A percentile compares a stretch with the other conserved stretches of the same genome.
These are phyloP conservation scores for Annona squamosa DNA, from an alignment of 164 flowering plant species.

Conservation along the genomic window DNA sequence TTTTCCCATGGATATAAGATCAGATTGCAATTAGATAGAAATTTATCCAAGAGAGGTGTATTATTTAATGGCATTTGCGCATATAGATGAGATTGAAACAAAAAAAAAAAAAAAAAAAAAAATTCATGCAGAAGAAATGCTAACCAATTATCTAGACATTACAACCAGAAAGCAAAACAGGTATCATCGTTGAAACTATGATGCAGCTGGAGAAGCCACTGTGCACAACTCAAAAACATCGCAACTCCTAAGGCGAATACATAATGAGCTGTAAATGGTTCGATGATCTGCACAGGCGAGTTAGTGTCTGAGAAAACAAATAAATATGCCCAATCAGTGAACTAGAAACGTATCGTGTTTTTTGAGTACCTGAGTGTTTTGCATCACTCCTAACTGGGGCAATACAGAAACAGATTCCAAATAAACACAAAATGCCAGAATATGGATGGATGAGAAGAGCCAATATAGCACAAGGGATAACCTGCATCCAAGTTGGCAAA, in stretches of 20 bases:
- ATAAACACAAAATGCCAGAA: conserved; percentile 55
- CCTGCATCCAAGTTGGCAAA: conserved; percentile 23
- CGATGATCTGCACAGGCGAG: conserved; percentile 25
- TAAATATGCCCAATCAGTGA: neutral
- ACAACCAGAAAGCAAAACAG: neutral
- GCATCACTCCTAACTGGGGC: conserved; percentile 55
- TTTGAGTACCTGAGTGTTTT: conserved; percentile 39
- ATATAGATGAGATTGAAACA: no score
- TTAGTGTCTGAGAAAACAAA: conserved; percentile 1
- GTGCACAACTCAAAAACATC: conserved; percentile 45
- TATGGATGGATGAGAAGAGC: conserved; percentile 42
- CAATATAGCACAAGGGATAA: conserved; percentile 39
- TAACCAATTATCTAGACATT: no score
- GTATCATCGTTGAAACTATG: neutral
- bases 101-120: no score
- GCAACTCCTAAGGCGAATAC: conserved; percentile 48
- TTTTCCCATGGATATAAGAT: no score
- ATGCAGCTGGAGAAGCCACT: conserved; percentile 50
- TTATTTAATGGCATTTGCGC: no score
- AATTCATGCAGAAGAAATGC: no score
- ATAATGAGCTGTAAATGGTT: conserved; percentile 45
- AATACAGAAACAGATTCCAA: conserved; percentile 58
- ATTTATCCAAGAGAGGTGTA: no score
- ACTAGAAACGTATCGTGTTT: neutral
- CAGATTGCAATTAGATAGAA: no score